Evolutionary conservation across 2,329 filamentous ascomycete genomes (phyloP).

Genomic region (Sporothrix euskadiensis): DNA sequence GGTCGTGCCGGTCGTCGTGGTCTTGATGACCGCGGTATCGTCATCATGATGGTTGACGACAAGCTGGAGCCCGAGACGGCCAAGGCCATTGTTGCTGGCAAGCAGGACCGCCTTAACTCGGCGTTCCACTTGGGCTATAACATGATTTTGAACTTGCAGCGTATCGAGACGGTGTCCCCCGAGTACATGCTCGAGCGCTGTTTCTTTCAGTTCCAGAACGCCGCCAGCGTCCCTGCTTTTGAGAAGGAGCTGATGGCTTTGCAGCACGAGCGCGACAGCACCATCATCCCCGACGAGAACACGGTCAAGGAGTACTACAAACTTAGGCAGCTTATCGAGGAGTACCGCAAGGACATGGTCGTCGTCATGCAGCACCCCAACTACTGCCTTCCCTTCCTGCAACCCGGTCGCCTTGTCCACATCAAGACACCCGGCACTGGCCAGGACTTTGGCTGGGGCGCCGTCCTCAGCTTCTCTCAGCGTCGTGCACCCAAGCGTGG

Average conservation of each 20-base stretch:
- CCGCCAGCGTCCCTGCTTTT: constrained; percentile 76
- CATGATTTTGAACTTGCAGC: constrained; percentile 95
- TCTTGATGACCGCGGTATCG: constrained; percentile 94
- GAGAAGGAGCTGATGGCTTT: constrained; percentile 81
- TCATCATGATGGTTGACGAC: constrained; percentile 99
- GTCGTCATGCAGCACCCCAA: constrained; percentile 88
- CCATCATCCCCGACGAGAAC: constrained; percentile 80
- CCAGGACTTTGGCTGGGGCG: constrained; percentile 91
- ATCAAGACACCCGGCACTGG: constrained; percentile 74
- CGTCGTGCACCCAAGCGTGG: constrained; percentile 64
- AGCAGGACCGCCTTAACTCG: constrained; percentile 96
- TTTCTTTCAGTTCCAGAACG: constrained; percentile 98
- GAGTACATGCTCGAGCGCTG: constrained; percentile 99
- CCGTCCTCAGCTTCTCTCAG: constrained; percentile 71
- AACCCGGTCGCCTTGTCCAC: constrained; percentile 82
- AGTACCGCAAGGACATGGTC: constrained; percentile 85
- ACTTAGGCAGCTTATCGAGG: constrained; percentile 77
- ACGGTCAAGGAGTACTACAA: constrained; percentile 95
- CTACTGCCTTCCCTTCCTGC: constrained; percentile 80
- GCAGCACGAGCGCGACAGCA: constrained; percentile 70
- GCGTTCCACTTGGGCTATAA: constrained; percentile 98
- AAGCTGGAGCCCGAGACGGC: constrained; percentile 94
- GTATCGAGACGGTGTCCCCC: constrained; percentile 98
- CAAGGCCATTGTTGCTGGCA: constrained; percentile 91
- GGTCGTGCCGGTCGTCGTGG: constrained; percentile 94